These are phyloP conservation scores for Aureobasidium sp. DNA, from an alignment of 2,329 filamentous ascomycete species.

Conservation along the genomic window DNA sequence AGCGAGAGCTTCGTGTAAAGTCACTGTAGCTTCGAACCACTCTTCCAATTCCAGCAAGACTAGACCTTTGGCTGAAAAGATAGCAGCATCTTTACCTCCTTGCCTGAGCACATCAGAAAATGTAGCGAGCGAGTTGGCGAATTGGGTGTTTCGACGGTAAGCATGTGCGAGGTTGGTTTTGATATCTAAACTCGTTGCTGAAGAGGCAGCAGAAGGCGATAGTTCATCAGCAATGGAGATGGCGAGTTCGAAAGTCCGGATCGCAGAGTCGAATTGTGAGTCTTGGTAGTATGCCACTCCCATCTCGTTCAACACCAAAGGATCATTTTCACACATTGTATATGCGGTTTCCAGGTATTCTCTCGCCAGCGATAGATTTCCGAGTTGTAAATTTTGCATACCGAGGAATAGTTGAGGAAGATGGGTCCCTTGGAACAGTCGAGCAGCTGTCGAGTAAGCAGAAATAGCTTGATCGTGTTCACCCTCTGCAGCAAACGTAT, in stretches of 20 bases:
- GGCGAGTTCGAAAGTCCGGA: constrained; percentile 80
- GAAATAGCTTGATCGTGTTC: constrained; percentile 99
- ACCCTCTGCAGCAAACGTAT: constrained; percentile 97
- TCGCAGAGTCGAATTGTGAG: constrained; percentile 77
- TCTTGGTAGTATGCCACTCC: constrained; percentile 98
- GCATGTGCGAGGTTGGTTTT: constrained; percentile 93
- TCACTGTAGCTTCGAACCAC: constrained; percentile 80
- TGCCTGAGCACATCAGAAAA: constrained; percentile 91
- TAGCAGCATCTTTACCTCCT: constrained; percentile 76
- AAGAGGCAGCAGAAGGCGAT: constrained; percentile 70
- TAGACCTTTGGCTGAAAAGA: constrained; percentile 86
- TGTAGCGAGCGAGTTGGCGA: constrained; percentile 76
- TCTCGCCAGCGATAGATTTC: constrained; percentile 93
- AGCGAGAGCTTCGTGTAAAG: constrained; percentile 86
- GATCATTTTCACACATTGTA: constrained; percentile 83
- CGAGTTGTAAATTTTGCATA: constrained; percentile 98
- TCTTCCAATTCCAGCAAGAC: constrained; percentile 82
- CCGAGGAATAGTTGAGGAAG: constrained; percentile 95
- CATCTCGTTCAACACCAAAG: constrained; percentile 93
- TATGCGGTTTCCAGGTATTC: constrained; percentile 96
- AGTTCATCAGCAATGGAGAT: constrained; percentile 83
- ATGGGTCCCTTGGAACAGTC: constrained; percentile 97
- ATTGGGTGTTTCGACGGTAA: constrained; percentile 75
- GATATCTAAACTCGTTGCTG: constrained; percentile 79
- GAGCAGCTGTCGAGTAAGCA: constrained; percentile 94